Evolutionary conservation across 2,329 filamentous ascomycete species (phyloP).

Genomic region (Colletotrichum brevisporum): DNA sequence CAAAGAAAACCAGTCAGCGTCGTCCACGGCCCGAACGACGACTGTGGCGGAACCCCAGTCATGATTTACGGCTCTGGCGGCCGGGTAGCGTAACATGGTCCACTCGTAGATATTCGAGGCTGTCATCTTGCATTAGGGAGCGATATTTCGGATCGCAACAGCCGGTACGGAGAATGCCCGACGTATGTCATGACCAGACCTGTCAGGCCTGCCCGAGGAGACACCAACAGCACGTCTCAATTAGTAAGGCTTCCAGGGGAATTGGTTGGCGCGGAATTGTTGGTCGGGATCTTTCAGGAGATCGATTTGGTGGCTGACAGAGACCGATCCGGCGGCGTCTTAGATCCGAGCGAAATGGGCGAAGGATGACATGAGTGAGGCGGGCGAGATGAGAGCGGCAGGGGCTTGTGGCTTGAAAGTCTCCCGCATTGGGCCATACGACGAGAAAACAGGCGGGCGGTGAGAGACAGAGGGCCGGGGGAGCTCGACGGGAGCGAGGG

Average conservation of each 20-base stretch:
- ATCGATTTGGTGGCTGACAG: constrained; percentile 24
- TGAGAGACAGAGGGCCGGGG: background rate
- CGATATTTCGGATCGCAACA: background rate
- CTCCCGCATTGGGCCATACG: constrained; percentile 8
- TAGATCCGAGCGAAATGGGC: constrained; percentile 21
- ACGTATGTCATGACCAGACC: background rate
- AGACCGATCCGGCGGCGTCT: constrained; percentile 14
- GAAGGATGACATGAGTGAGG: constrained; percentile 25
- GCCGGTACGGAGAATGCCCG: constrained; percentile 19
- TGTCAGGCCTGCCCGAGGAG: constrained; percentile 13
- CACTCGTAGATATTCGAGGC: background rate
- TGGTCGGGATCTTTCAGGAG: constrained; percentile 3
- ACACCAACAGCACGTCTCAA: background rate
- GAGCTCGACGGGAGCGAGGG: background rate
- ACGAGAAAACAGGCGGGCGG: constrained; percentile 19
- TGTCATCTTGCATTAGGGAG: constrained; percentile 5
- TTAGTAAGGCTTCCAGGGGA: constrained; percentile 31
- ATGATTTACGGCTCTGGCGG: constrained; percentile 18
- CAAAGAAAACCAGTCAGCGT: background rate
- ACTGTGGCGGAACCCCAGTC: constrained; percentile 7
- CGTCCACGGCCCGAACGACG: constrained; percentile 28
- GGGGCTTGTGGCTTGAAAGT: constrained; percentile 9
- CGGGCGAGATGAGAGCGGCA: constrained; percentile 5
- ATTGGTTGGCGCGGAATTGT: constrained; percentile 11
- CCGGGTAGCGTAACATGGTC: background rate